Evolutionary conservation across 2,329 filamentous ascomycete species (phyloP), one percentile per base, ranked within the genome.

Genomic region (Berkeleyomyces basicola): DNA sequence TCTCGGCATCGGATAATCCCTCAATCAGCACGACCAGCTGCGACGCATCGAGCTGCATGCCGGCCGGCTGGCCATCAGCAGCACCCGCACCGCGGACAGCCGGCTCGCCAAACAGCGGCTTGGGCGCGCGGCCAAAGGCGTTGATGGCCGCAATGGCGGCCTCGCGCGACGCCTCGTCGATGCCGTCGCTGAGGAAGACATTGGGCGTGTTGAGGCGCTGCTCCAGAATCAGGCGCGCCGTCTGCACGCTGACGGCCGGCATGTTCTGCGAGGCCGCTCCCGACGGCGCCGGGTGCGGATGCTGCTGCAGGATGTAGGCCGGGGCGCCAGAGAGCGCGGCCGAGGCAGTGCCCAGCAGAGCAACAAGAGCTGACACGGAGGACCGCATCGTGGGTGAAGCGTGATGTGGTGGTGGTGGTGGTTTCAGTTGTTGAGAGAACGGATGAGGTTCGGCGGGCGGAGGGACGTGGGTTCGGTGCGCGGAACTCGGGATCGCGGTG

Each of bases 1-100:
- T 73, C 57, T 79, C 76, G 49, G 75, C 69, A 14, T 73, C 67
- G 16, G 75, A 77, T 71, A 80, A 74, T 68, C 83, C 81, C 69
- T 85, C 78, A 59, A 86, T 73, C 67, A 82, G 71, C 60, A 86
- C 72, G 36, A 87, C 72, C 46, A 87, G 76, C 71, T 88, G 83
- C 61, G 60, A 59, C 2, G 59, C 31, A 14, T 64, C 62, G 7
- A 58, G 23, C 43, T 37, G 58, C 6, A 63, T 9, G 33, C 44
- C 42, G 1, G 16, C 40, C 43, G 43, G 42, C 10, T 59, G 47
- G 33, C 44, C 42, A 1, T 23, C 31, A 10, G 10, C 37, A 16
- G 53, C 53, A 39, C 42, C 40, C n/a, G 44, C 47, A 23, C 23
- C 10, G 36, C 7, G n/a, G 31, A 3, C 31, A 42, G 23, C n/a